Base-by-base conservation (phyloP, 2,329 filamentous ascomycete species). In the Cercospora sp. region DNA sequence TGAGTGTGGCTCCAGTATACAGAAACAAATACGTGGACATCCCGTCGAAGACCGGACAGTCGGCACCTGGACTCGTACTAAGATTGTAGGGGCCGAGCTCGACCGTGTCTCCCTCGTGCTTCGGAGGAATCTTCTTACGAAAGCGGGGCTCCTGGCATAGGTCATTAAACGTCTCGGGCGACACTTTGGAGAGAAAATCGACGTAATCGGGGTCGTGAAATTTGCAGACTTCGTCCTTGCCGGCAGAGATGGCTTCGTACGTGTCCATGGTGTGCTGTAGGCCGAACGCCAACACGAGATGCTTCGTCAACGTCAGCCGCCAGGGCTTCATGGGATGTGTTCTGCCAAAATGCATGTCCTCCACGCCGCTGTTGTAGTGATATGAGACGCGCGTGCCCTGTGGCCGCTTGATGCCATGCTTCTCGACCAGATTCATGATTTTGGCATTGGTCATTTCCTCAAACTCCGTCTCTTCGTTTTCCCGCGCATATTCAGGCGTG, bases 291-390 rank as follows among this genome's bases (percentile, higher is more conserved):
- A 96, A 90, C 71, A 99, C 93, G 58, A 99, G 87, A 75, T 95
- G 93, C 80, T 99, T 98, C 66, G 95, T 96, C 65, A 99, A 86
- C 16, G 94, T 97, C 71, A 99, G 84, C 40, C 95, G 92, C 94
- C 95, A 98, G 68, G 95, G 95, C 80, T 99, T 99, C 95, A 99
- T 99, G 20, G 95, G 95, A 83, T 99, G 95, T 9, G 92, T 94
- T 81, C 92, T 91, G 72, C 95, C 95, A 79, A 99, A 99, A 80
- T 99, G 95, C 80, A 98, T 94, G 78, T 91, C 91, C 82, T 99
- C 95, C 78, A 98, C 96, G 68, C 92, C 89, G 1, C 94, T 92
- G 76, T 97, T 97, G 82, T 93, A 93, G 79, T 99, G 95, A 81
- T 94, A 98, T 9, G 94, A 97, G 58, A 99, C 94, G 33, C 87